Conservation (phyloP, 2,329 filamentous ascomycete species). For the Paraconiothyrium brasiliense region DNA sequence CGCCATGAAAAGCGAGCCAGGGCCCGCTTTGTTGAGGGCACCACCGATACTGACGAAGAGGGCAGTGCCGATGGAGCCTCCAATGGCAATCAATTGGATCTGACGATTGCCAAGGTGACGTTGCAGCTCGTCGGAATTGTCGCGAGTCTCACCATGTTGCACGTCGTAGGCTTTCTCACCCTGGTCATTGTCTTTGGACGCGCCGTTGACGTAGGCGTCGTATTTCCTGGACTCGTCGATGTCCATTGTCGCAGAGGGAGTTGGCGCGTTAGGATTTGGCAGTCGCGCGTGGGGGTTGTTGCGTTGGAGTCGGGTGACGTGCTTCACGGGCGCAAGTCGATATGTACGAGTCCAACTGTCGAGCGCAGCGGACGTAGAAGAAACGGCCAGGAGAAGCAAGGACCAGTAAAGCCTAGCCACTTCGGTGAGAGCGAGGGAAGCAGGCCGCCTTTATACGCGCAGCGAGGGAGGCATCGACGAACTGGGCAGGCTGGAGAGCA, state of each 20-base stretch:
- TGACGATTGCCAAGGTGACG: constrained; percentile 52
- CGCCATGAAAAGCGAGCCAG: constrained; percentile 65
- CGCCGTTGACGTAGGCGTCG: constrained; percentile 40
- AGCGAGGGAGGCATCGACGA: not conserved
- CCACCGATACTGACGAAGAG: constrained; percentile 70
- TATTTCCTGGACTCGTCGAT: constrained; percentile 41
- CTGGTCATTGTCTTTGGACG: constrained; percentile 13
- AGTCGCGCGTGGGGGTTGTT: constrained; percentile 20
- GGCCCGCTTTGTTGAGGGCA: constrained; percentile 62
- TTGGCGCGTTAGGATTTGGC: constrained; percentile 20
- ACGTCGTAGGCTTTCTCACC: constrained; percentile 30
- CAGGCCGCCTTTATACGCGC: constrained; percentile 7
- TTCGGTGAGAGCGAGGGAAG: not conserved
- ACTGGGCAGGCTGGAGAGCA: not conserved
- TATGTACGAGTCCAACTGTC: constrained; percentile 1
- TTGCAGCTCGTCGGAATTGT: constrained; percentile 50
- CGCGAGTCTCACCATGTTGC: constrained; percentile 39
- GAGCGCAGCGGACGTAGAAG: constrained; percentile 9
- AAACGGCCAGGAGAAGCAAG: not conserved
- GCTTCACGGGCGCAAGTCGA: not conserved
- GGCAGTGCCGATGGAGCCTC: constrained; percentile 54
- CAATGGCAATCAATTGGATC: constrained; percentile 54
- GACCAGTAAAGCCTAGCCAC: constrained; percentile 7
- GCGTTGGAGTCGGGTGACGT: constrained; percentile 21
- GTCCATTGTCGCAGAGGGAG: constrained; percentile 40